These are phyloP conservation scores for Groenewaldozyma auringiensis DNA, from an alignment of 1,139 yeast genomes.

Conservation along the genomic window DNA sequence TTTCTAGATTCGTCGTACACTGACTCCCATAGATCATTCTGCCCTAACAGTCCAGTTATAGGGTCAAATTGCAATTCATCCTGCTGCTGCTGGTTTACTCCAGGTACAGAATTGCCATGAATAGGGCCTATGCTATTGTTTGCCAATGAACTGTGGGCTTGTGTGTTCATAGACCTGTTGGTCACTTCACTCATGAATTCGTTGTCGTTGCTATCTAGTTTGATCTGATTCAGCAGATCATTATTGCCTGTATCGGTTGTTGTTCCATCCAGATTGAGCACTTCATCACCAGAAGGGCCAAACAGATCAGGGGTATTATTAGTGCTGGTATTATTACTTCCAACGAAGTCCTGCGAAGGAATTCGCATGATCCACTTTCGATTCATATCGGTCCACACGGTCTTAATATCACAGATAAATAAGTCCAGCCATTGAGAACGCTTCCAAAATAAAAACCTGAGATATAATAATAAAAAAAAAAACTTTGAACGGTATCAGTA, in stretches of 20 bases:
- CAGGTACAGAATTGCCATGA: not conserved
- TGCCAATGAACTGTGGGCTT: too few relatives aligned
- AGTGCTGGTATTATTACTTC: constrained; percentile 4
- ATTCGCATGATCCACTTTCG: constrained; percentile 2
- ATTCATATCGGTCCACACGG: constrained; percentile 1
- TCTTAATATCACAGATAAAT: not conserved
- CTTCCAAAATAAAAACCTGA: not conserved
- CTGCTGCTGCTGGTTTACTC: not conserved
- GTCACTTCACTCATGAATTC: too few relatives aligned
- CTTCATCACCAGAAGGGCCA: not conserved
- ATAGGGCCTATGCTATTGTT: not conserved
- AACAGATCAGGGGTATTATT: not conserved
- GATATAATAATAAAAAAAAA: too few relatives aligned
- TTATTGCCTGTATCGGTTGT: not conserved
- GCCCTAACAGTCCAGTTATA: not conserved
- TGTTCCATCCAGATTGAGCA: not conserved
- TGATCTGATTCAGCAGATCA: not conserved
- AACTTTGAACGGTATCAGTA: too few relatives aligned
- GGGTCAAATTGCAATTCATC: not conserved
- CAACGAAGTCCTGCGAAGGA: constrained; percentile 1
- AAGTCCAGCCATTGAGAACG: not conserved
- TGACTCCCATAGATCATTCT: not conserved
- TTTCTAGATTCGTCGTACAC: not conserved
- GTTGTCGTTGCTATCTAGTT: not conserved
- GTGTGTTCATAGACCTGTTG: too few relatives aligned